Evolutionary conservation across 768 basidiomycete species (phyloP), one percentile per base, ranked within the genome.

Genomic region (Leccinum incarnatum): DNA sequence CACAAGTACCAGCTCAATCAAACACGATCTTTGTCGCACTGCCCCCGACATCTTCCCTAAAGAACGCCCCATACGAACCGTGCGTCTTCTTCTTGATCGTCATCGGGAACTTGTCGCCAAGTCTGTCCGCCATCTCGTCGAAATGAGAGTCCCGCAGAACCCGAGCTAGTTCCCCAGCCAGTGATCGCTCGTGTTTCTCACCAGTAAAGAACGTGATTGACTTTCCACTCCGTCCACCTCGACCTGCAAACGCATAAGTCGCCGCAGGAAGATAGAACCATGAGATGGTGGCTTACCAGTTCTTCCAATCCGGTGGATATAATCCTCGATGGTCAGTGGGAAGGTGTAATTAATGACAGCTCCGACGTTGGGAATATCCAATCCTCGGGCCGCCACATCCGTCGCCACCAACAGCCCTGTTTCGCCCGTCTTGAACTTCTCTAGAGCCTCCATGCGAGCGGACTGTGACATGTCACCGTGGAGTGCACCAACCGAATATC

Each of bases 181-280:
- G 79, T 21, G 86, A 81, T 51, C 84, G 79, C 75, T 97, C 95
- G 73, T 97, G 87, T 42, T 85, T 76, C 55, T 93, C 91, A 5
- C 95, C 95, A 1, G 96, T 98, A 77, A 98, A 98, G 79, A 97
- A 98, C 21, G 96, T 98, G 66, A 97, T 88, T 21, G 93, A 90
- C 72, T 92, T 93, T 56, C 96, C 96, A 40, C 78, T 84, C 69
- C 88, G 86, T 11, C 95, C 95, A 37, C 91, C 96, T 54, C 96
- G 90, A 10, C 96, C 94, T 84, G 74, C 65, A 19, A 36, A 27
- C 29, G 32, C n/a, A 37, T 64, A 49, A 66, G 27, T 54, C 17
- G 52, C 36, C 12, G 32, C 23, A 3, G 29, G 32, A 34, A 30
- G 34, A 45, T 30, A 23, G 47, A 14, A 19, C 32, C 12, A 14